phyloP scores from a whole-genome alignment of 345 rosid species.

The Ceriops zippeliana region DNA sequence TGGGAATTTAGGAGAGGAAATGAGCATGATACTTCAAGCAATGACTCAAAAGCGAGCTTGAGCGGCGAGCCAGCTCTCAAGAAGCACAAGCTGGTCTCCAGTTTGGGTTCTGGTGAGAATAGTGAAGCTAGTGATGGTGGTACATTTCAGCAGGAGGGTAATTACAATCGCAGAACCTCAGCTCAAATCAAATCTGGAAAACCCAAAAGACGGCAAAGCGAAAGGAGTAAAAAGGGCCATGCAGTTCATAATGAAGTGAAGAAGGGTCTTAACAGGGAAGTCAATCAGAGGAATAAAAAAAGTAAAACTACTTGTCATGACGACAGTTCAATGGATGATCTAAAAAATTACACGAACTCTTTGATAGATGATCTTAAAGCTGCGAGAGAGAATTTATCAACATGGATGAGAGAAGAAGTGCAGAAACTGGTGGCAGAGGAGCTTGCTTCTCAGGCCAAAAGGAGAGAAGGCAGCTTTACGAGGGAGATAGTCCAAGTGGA shows the following conservation, averaged over 20 bases:
- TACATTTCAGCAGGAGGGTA: conserved; percentile 22
- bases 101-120: conserved; percentile 22
- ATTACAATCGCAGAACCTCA: conserved; percentile 14
- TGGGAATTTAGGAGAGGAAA: conserved; percentile 47
- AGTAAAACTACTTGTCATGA: conserved; percentile 21
- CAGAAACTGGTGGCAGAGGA: conserved; percentile 35
- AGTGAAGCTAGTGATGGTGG: conserved; percentile 27
- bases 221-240: conserved; percentile 15
- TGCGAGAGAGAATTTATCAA: conserved; percentile 38
- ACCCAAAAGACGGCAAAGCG: conserved; percentile 21
- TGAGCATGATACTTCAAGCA: conserved; percentile 41
- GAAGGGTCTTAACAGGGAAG: conserved; percentile 20
- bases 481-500: conserved; percentile 6
- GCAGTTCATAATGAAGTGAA: conserved; percentile 4
- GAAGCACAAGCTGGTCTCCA: conserved; percentile 28
- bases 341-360: conserved; percentile 38
- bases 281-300: conserved; percentile 28
- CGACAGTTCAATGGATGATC: conserved; percentile 30
- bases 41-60: conserved; percentile 32
- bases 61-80: conserved; percentile 24
- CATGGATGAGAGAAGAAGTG: conserved; percentile 55
- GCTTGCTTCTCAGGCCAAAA: conserved; percentile 9
- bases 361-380: conserved; percentile 48
- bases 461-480: conserved; percentile 16
- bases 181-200: conserved; percentile 18